phyloP scores from a whole-genome alignment of 2,329 filamentous ascomycete genomes.

The Fusarium sublunatum region DNA sequence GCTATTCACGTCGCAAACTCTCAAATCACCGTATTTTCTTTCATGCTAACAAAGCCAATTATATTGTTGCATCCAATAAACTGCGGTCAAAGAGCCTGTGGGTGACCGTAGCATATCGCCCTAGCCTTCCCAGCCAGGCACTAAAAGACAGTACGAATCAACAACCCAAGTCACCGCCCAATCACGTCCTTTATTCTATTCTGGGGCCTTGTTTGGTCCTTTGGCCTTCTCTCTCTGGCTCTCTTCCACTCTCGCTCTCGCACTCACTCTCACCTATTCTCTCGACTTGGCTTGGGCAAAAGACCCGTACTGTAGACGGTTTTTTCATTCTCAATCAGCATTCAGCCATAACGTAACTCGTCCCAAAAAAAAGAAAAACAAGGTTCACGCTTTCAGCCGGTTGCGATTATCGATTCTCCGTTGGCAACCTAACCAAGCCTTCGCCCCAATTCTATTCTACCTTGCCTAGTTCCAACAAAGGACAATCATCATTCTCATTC shows the following conservation, averaged over 20 bases:
- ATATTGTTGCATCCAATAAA: conserved; percentile 4
- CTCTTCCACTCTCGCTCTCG: conserved; percentile 22
- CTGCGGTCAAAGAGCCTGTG: conserved; percentile 23
- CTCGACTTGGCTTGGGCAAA: conserved; percentile 30
- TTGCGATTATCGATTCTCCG: conserved; percentile 26
- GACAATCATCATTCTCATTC: conserved; percentile 18
- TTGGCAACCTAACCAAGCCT: conserved; percentile 24
- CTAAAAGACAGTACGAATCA: conserved; percentile 37
- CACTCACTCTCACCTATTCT: conserved; percentile 1
- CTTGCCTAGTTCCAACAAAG: conserved; percentile 29
- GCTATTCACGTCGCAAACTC: conserved; percentile 15
- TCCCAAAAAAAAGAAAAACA: conserved; percentile 31
- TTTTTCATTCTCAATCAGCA: conserved; percentile 26
- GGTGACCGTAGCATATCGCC: conserved; percentile 24
- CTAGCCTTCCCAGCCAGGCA: conserved; percentile 8
- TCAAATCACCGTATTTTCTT: conserved; percentile 5
- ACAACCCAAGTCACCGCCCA: conserved; percentile 33
- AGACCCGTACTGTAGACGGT: conserved; percentile 34
- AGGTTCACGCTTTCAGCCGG: conserved; percentile 38
- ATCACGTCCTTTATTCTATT: conserved; percentile 20
- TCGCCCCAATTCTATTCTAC: conserved; percentile 32
- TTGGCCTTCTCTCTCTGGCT: conserved; percentile 8
- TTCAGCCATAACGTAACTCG: conserved; percentile 8
- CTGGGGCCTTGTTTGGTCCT: conserved; percentile 22
- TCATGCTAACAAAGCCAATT: conserved; percentile 19